Base-by-base conservation (phyloP, 208 protist species). In the Trypanosoma melophagium region DNA sequence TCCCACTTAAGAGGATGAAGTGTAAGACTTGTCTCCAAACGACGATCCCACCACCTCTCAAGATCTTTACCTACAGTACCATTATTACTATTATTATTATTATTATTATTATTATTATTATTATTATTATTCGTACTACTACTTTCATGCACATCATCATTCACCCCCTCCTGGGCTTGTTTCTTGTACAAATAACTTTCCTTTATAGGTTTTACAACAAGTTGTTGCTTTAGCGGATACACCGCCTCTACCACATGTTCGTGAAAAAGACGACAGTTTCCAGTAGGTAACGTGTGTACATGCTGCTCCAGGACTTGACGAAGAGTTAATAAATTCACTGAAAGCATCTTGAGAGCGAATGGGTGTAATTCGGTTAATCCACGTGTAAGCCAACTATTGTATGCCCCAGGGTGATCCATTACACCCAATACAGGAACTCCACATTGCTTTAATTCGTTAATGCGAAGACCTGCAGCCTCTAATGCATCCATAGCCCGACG, bases 341-440 rank as follows among this genome's bases (percentile, higher is more conserved):
- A 78, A 24, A 96, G 79, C 87, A 96, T 92, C 40, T 86, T 89
- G 17, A 89, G 75, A 1, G 91, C 84, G 51, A 96, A 96, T 13
- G 82, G 83, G 71, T 94, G 91, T 54, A 88, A 76, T 74, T 96
- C 91, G 14, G 70, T 79, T 45, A 96, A 72, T 21, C 88, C 85
- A 45, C 75, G 68, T 10, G 88, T 93, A 24, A 96, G 71, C 81
- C 81, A 93, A 52, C 59, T 91, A 80, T 96, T 89, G 78, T 89
- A 94, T 13, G 70, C 87, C 9, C 88, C 91, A 5, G 91, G 88
- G 74, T 96, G 91, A 68, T 96, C 88, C 65, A 93, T 64, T 31
- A 96, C 80, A 3, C 91, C 91, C 9, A 70, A 64, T 44, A 96
- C 91, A 28, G 74, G 69, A 31, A 90, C 81, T 21, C 88, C 83